phyloP scores from a whole-genome alignment of 306 rosid genomes.

The Sicyos edulis region DNA sequence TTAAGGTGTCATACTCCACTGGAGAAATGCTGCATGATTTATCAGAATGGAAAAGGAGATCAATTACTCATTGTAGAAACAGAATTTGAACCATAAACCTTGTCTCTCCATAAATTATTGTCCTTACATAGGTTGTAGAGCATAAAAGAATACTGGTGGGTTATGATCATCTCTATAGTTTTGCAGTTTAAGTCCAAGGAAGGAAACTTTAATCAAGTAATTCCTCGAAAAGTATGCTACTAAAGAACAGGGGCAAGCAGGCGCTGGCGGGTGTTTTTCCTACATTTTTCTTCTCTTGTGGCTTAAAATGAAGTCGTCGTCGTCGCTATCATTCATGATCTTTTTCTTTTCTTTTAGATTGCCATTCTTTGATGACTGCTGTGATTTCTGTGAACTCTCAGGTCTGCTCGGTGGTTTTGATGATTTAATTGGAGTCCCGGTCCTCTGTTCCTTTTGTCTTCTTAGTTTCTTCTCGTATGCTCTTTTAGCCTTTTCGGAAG shows the following conservation, averaged over 20 bases:
- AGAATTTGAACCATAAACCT: conserved; percentile 12
- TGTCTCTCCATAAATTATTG: conserved; percentile 16
- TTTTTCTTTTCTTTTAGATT: conserved; percentile 62
- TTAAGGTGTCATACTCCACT: conserved; percentile 9
- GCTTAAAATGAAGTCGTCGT: conserved; percentile 36
- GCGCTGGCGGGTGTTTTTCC: conserved; percentile 5
- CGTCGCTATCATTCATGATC: conserved; percentile 39
- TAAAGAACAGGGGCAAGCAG: background rate
- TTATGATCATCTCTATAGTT: conserved; percentile 12
- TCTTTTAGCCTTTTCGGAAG: conserved; percentile 67
- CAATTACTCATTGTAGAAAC: conserved; percentile 6
- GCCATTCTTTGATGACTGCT: conserved; percentile 59
- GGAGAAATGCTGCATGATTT: background rate
- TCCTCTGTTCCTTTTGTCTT: conserved; percentile 69
- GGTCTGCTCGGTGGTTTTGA: conserved; percentile 45
- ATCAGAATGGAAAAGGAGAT: conserved; percentile 1
- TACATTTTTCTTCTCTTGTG: conserved; percentile 65
- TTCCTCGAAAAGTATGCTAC: conserved; percentile 14
- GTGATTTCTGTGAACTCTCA: conserved; percentile 59
- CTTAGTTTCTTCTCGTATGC: conserved; percentile 83
- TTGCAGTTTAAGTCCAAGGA: conserved; percentile 4
- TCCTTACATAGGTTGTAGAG: conserved; percentile 11
- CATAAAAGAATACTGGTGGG: conserved; percentile 14
- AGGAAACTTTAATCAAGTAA: conserved; percentile 18
- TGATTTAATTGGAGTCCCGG: conserved; percentile 69